A percentile compares a stretch with the other conserved stretches of the same genome.
phyloP scores from a whole-genome alignment of 2,329 filamentous ascomycete species.

The Trichoderma cornu-damae region DNA sequence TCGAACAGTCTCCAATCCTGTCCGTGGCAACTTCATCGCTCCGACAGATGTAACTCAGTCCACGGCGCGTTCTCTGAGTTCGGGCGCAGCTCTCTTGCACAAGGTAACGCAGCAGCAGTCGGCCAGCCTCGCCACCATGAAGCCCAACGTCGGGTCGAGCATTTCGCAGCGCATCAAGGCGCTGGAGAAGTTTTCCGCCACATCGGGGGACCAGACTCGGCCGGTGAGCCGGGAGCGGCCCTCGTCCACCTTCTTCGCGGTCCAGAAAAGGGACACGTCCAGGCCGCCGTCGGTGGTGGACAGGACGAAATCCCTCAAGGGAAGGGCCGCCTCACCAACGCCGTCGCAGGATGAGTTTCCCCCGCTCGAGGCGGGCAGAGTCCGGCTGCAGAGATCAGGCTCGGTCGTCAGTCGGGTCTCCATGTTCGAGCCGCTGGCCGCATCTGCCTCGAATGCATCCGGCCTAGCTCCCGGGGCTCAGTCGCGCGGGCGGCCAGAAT shows the following conservation, averaged over 20 bases:
- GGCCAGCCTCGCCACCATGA: slow-evolving; percentile 48
- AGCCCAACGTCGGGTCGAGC: slow-evolving; percentile 77
- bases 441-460: slow-evolving; percentile 22
- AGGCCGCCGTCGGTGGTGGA: slow-evolving; percentile 44
- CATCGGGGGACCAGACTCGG: slow-evolving; percentile 26
- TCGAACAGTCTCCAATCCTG: slow-evolving; percentile 46
- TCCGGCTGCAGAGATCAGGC: slow-evolving; percentile 40
- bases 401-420: slow-evolving; percentile 53
- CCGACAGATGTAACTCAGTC: slow-evolving; percentile 44
- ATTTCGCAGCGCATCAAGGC: slow-evolving; percentile 95
- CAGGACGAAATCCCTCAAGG: slow-evolving; percentile 37
- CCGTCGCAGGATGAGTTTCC: slow-evolving; percentile 39
- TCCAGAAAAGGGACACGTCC: slow-evolving; percentile 46
- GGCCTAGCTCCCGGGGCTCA: slow-evolving; percentile 28
- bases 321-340: slow-evolving; percentile 31
- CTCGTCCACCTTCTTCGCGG: slow-evolving; percentile 55
- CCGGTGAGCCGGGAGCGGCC: slow-evolving; percentile 36
- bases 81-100: slow-evolving; percentile 52
- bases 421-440: slow-evolving; percentile 44
- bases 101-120: slow-evolving; percentile 49
- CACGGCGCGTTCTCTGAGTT: slow-evolving; percentile 50
- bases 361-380: slow-evolving; percentile 39
- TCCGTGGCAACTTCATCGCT: slow-evolving; percentile 41
- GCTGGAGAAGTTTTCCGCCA: slow-evolving; percentile 67
- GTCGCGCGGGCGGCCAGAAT: slow-evolving; percentile 57